phyloP scores from a whole-genome alignment of 352 stramenopile genomes.

The Globisporangium lucens region DNA sequence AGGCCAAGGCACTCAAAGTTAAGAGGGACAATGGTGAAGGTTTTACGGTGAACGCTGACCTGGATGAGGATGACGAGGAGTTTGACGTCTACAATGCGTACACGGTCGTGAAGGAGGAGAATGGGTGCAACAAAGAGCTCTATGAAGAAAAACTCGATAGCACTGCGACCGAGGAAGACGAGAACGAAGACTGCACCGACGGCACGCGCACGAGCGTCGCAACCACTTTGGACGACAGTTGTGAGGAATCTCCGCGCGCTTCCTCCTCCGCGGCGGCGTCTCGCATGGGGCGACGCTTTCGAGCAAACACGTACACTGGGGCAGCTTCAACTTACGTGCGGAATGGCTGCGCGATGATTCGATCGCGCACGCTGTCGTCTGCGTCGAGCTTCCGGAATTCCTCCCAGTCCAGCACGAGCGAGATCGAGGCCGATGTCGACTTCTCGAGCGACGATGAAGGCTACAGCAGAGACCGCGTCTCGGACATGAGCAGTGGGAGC shows the following conservation, averaged over 20 bases:
- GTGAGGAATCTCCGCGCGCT: slow-evolving; percentile 12
- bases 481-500: slow-evolving; percentile 16
- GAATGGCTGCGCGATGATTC: slow-evolving; percentile 18
- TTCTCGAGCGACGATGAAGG: slow-evolving; percentile 66
- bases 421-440: slow-evolving; percentile 32
- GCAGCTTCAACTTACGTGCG: slow-evolving; percentile 10
- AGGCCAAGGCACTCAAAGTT: background rate
- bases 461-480: slow-evolving; percentile 28
- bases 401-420: slow-evolving; percentile 8
- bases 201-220: slow-evolving; percentile 15
- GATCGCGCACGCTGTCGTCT: slow-evolving; percentile 17
- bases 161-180: background rate
- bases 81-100: slow-evolving; percentile 16
- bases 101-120: background rate
- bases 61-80: slow-evolving; percentile 20
- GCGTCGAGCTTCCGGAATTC: slow-evolving; percentile 8
- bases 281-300: slow-evolving; percentile 9
- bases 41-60: background rate
- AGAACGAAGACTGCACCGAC: slow-evolving; percentile 10
- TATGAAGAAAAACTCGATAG: slow-evolving; percentile 13
- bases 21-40: background rate
- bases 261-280: background rate
- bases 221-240: slow-evolving; percentile 16
- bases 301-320: slow-evolving; percentile 13
- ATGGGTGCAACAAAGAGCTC: background rate